Evolutionary conservation across 371 early-diverging fungal species (phyloP), one percentile per base, ranked within the genome.

Genomic region (Blakeslea trispora): DNA sequence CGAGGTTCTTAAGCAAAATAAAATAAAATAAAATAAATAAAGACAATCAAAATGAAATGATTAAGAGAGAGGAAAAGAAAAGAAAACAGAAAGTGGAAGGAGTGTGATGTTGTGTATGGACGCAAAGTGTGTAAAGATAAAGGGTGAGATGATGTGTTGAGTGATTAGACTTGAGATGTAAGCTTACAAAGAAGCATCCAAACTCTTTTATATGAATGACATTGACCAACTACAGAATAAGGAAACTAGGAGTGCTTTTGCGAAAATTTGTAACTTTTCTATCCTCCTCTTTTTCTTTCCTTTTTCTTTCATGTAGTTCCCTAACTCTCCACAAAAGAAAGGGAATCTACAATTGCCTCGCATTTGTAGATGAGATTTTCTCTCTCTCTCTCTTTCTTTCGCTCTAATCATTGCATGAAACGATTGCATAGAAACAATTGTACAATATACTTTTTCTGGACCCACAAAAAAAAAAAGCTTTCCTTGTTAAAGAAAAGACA

Each of bases 391-490:
- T 54, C 31, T 54, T 54, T 54, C 44, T 28, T 52, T 59, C 35
- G 3, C 15, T 40, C 34, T 28, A 28, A 23, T 50, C 39, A 50
- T 50, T 50, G 5, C 37, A 55, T n/a, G 15, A 54, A 45, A 13
- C 24, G 35, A 34, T 40, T 28, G 28, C 7, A 28, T 45, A 34
- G 37, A 45, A 43, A 47, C 47, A 55, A 55, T 55, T 47, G 37
- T 22, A 28, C 28, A 28, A 28, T 28, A 40, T 53, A 47, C 50
- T 49, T 53, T 64, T 64, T 61, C 37, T 49, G 69, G 69, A 64
- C 69, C 61, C 65, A 41, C 45, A 45, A 66, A 66, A 65, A 45
- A 66, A 66, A 65, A 65, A 52, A 37, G 14, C 11, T 37, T 37
- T 13, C 11, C 11, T 37, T 37, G 2, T 37, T 37, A 14, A 14